A percentile compares a stretch with the other conserved stretches of the same genome.
These are phyloP conservation scores for Clavariopsis aquatica DNA, from an alignment of 495 filamentous ascomycete species.

Conservation along the genomic window DNA sequence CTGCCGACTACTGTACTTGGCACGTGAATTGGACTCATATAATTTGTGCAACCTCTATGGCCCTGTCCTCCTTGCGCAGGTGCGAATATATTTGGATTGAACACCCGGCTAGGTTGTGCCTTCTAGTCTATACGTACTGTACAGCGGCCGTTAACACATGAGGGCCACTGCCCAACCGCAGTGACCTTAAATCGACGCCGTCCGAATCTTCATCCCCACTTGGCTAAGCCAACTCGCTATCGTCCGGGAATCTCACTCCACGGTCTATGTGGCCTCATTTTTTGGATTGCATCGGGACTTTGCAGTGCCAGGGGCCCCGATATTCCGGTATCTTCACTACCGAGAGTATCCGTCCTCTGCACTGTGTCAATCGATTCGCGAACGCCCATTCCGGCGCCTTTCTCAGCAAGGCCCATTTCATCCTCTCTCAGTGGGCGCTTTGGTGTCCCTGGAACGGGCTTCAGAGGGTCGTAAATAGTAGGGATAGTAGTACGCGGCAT, in stretches of 20 bases:
- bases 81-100: no score
- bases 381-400: conserved; percentile 11
- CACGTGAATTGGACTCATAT: no score
- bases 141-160: no score
- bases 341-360: not conserved
- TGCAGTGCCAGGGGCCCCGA: conserved; percentile 27
- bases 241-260: conserved; percentile 28
- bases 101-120: no score
- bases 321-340: conserved; percentile 4
- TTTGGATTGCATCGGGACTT: conserved; percentile 16
- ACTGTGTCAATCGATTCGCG: conserved; percentile 1
- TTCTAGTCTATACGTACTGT: no score
- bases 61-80: no score
- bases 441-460: conserved; percentile 9
- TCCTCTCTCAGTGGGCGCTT: conserved; percentile 8
- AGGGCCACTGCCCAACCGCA: no score
- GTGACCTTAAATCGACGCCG: no score
- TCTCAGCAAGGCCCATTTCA: conserved; percentile 11
- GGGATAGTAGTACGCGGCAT: conserved; percentile 13
- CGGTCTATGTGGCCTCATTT: conserved; percentile 24
- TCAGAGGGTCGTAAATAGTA: conserved; percentile 22
- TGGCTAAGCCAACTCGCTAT: not conserved
- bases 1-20: no score
- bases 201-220: not conserved
- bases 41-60: no score